A percentile compares a stretch with the other conserved stretches of the same genome.
Conservation (phyloP, 2,329 filamentous ascomycete genomes). For the Xylaria sp. region DNA sequence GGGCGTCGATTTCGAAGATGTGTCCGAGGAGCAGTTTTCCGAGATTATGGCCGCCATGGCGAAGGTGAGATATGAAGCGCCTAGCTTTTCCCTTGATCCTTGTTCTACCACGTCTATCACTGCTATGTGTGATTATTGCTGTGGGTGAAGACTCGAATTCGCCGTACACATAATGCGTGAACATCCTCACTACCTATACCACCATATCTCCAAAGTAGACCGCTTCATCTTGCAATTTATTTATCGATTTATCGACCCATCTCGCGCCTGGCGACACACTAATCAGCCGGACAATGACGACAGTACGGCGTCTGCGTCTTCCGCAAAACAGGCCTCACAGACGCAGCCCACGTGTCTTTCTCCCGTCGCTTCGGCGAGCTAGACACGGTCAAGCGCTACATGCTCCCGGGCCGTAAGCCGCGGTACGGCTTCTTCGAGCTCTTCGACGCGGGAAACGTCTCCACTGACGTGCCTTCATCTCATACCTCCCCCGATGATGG, state of each 20-base stretch:
- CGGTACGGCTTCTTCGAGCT: slow-evolving; percentile 62
- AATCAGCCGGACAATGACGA: neutral
- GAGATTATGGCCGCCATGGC: slow-evolving; percentile 50
- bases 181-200: neutral
- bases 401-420: slow-evolving; percentile 57
- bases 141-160: neutral
- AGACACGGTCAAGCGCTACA: slow-evolving; percentile 64
- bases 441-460: slow-evolving; percentile 67
- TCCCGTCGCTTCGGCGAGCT: slow-evolving; percentile 63
- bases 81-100: neutral
- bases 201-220: neutral
- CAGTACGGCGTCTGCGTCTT: slow-evolving; percentile 66
- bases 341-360: slow-evolving; percentile 63
- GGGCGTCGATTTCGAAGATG: slow-evolving; percentile 49
- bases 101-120: neutral
- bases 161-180: neutral
- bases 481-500: too few species aligned
- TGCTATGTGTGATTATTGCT: neutral
- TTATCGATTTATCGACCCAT: neutral
- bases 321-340: slow-evolving; percentile 61
- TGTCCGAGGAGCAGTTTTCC: slow-evolving; percentile 49
- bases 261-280: neutral
- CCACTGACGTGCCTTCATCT: neutral
- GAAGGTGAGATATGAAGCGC: slow-evolving; percentile 46
- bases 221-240: neutral